Conservation (phyloP, 306 rosid species). For the Senna tora region DNA sequence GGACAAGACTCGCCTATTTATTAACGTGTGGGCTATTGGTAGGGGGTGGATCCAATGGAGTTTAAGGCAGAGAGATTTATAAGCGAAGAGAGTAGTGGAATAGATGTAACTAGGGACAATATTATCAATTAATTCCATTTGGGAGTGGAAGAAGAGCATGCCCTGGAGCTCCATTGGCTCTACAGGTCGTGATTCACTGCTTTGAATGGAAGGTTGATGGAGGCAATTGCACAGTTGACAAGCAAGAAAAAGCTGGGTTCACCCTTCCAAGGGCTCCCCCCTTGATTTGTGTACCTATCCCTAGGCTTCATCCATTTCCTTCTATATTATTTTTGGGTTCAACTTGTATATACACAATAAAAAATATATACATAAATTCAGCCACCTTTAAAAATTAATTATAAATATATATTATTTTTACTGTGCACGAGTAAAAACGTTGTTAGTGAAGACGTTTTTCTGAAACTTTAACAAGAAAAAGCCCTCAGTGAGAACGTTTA, state of each 20-base stretch:
- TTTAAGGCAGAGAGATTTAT: slow-evolving; percentile 60
- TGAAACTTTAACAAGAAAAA: too few species aligned
- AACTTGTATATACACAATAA: too few species aligned
- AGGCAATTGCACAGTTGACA: slow-evolving; percentile 40
- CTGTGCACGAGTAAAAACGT: too few species aligned
- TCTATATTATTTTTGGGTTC: too few species aligned
- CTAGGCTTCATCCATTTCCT: slow-evolving; percentile 49
- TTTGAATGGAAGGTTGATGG: slow-evolving; percentile 57
- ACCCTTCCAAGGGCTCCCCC: slow-evolving; percentile 60
- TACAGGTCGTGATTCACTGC: slow-evolving; percentile 56
- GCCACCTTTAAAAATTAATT: too few species aligned
- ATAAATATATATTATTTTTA: too few species aligned
- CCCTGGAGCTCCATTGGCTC: slow-evolving; percentile 55
- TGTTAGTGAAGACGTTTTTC: too few species aligned
- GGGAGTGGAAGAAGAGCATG: slow-evolving; percentile 76
- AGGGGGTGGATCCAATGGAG: slow-evolving; percentile 60
- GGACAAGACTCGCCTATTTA: slow-evolving; percentile 46
- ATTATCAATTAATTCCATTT: slow-evolving; percentile 62
- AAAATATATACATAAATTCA: too few species aligned
- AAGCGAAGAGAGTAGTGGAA: slow-evolving; percentile 23
- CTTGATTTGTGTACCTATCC: slow-evolving; percentile 49
- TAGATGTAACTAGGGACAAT: slow-evolving; percentile 62
- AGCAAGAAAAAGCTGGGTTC: slow-evolving; percentile 62
- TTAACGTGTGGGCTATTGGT: slow-evolving; percentile 68
- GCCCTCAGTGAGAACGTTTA: too few species aligned